A percentile compares a stretch with the other conserved stretches of the same genome.
Evolutionary conservation across 768 basidiomycete genomes (phyloP).

Genomic region (Neoboletus magnificus): DNA sequence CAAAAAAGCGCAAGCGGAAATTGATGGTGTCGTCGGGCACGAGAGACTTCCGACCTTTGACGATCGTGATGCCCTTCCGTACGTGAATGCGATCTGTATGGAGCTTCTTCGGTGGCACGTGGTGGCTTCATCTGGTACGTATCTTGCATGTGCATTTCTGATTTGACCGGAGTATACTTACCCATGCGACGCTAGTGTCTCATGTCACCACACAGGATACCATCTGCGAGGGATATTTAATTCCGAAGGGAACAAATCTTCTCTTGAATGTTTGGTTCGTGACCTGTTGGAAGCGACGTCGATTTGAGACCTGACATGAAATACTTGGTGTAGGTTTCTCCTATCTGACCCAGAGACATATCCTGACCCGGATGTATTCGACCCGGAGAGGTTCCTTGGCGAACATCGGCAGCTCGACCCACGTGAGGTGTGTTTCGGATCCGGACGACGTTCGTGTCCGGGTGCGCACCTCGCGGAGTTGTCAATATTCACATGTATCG

Average conservation of each 20-base stretch:
- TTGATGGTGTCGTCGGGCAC: constrained; percentile 8
- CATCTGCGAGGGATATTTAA: too few species aligned
- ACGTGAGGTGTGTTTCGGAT: too few species aligned
- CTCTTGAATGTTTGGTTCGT: constrained; percentile 12
- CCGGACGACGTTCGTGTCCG: too few species aligned
- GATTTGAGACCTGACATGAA: background rate
- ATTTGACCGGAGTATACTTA: background rate
- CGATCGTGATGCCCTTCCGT: constrained; percentile 14
- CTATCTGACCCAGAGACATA: constrained; percentile 8
- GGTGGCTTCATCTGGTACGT: background rate
- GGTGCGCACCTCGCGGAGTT: too few species aligned
- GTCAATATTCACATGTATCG: too few species aligned
- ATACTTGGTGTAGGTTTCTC: constrained; percentile 2
- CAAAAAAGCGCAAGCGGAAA: constrained; percentile 10
- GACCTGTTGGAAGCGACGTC: background rate
- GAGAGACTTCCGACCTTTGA: constrained; percentile 10
- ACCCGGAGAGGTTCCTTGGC: too few species aligned
- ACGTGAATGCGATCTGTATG: constrained; percentile 15
- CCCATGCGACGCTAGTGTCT: background rate
- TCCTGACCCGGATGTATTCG: constrained; percentile 1
- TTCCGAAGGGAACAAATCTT: constrained; percentile 15
- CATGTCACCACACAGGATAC: background rate
- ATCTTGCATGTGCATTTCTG: background rate
- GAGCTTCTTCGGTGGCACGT: constrained; percentile 11
- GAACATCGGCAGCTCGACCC: too few species aligned